Base-by-base conservation (phyloP, 441 rosid species). In the Sinapis alba region DNA sequence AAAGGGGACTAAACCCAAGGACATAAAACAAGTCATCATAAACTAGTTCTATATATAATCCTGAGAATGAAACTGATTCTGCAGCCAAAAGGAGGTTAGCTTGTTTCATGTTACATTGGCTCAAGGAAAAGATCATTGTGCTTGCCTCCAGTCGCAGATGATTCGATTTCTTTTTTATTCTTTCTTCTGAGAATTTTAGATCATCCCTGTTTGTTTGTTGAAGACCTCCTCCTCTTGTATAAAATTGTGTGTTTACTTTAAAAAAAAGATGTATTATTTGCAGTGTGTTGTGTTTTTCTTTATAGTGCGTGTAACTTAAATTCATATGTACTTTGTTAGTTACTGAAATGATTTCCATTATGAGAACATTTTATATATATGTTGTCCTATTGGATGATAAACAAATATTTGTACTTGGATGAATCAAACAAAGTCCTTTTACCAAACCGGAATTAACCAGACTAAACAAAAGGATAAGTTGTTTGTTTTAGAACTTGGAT, bases 181-280 rank as follows among this genome's bases (percentile, higher is more conserved):
- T 2, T 9, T 19, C n/a, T 64, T 64, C 15, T 57, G 68, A 32
- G 60, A 66, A 50, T 68, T 20, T 60, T 54, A 36, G 13, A 72
- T 73, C 58, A 41, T 57, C 71, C 19, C 2, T 47, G 15, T n/a
- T 43, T n/a, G 54, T 68, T 61, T 13, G 28, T 60, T 68, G 23
- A 59, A 75, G 64, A 68, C 66, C 58, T 68, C 66, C 58, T 68
- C 66, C 34, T 75, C 64, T 19, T 19, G 60, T 69, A 64, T 70
- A 64, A 64, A 70, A 64, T 30, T 23, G 61, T 69, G 79, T 76
- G 80, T 43, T 71, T 57, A n/a, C n/a, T n/a, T n/a, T n/a, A n/a
- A n/a, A n/a, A n/a, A n/a, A n/a, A n/a, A n/a, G n/a, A n/a, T n/a
- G n/a, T n/a, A n/a, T n/a, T n/a, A n/a, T n/a, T n/a, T n/a, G n/a